A percentile compares a stretch with the other conserved stretches of the same genome.
phyloP scores from a whole-genome alignment of 139 green algal genomes.

The Chlamydomonas sp. region DNA sequence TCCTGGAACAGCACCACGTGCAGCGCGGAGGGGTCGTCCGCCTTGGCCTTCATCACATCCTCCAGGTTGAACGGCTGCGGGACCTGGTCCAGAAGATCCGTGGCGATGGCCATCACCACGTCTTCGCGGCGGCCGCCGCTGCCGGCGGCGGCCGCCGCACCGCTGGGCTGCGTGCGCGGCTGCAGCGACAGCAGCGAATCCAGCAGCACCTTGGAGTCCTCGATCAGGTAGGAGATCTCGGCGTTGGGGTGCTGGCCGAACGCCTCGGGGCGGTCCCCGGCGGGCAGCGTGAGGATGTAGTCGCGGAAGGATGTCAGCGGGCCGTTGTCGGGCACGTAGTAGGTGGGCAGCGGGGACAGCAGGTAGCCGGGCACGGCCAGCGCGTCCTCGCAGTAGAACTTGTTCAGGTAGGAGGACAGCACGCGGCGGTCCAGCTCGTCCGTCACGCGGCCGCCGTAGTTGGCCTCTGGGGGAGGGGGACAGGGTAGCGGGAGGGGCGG shows the following conservation, averaged over 20 bases:
- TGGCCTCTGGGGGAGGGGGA: slow-evolving; percentile 65
- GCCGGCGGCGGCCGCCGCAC: slow-evolving; percentile 23
- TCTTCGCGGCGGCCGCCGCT: slow-evolving; percentile 56
- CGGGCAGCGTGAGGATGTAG: slow-evolving; percentile 77
- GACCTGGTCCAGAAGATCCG: slow-evolving; percentile 76
- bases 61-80: slow-evolving; percentile 82
- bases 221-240: slow-evolving; percentile 89
- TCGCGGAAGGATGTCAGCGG: slow-evolving; percentile 69
- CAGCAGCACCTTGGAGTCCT: slow-evolving; percentile 81
- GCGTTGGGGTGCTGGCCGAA: slow-evolving; percentile 93
- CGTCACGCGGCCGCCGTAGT: slow-evolving; percentile 83
- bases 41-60: slow-evolving; percentile 79
- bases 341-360: slow-evolving; percentile 71
- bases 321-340: slow-evolving; percentile 82
- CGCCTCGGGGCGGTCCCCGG: slow-evolving; percentile 76
- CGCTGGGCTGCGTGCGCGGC: slow-evolving; percentile 47
- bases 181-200: slow-evolving; percentile 75
- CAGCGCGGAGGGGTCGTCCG: slow-evolving; percentile 78
- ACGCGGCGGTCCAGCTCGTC: slow-evolving; percentile 82
- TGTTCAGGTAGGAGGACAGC: slow-evolving; percentile 67
- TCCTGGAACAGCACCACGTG: slow-evolving; percentile 92
- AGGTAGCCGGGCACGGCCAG: slow-evolving; percentile 75
- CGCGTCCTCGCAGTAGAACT: slow-evolving; percentile 89
- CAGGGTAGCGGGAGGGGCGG: neutral
- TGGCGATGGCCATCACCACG: slow-evolving; percentile 70